Conservation (phyloP, 805 yeast genomes). For the Kurtzmaniella cleridarum region DNA sequence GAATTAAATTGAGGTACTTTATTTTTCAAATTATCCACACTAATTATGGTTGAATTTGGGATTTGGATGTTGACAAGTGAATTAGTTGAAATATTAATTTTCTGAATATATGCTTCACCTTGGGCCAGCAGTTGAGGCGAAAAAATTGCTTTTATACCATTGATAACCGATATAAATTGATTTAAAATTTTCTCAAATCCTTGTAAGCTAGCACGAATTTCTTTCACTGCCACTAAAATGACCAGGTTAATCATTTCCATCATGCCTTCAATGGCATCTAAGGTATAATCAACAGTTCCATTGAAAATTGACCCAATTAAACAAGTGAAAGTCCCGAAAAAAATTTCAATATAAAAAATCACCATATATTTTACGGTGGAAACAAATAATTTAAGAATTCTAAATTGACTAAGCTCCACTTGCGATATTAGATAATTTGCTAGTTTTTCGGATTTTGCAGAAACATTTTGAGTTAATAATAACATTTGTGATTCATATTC, state of each 20-base stretch:
- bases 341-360: constrained; percentile 61
- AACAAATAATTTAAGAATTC: constrained; percentile 41
- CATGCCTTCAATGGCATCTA: constrained; percentile 64
- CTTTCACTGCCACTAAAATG: constrained; percentile 47
- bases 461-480: constrained; percentile 53
- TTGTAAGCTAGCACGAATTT: constrained; percentile 59
- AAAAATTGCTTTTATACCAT: constrained; percentile 52
- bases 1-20: constrained; percentile 59
- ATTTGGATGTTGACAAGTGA: constrained; percentile 53
- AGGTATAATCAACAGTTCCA: constrained; percentile 66
- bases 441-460: constrained; percentile 49
- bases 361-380: constrained; percentile 56
- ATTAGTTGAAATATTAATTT: constrained; percentile 55
- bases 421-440: constrained; percentile 43
- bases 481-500: constrained; percentile 22
- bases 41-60: constrained; percentile 56
- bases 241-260: constrained; percentile 59
- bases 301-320: constrained; percentile 67
- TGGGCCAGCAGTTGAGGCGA: constrained; percentile 13
- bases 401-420: constrained; percentile 42
- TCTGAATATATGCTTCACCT: constrained; percentile 28
- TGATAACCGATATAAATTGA: constrained; percentile 45
- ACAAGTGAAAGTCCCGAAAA: constrained; percentile 85
- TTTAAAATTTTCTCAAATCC: constrained; percentile 57
- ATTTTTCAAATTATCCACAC: constrained; percentile 45